Base-by-base conservation (phyloP, 371 early-diverging fungal species). In the Chytridium lagenaria region DNA sequence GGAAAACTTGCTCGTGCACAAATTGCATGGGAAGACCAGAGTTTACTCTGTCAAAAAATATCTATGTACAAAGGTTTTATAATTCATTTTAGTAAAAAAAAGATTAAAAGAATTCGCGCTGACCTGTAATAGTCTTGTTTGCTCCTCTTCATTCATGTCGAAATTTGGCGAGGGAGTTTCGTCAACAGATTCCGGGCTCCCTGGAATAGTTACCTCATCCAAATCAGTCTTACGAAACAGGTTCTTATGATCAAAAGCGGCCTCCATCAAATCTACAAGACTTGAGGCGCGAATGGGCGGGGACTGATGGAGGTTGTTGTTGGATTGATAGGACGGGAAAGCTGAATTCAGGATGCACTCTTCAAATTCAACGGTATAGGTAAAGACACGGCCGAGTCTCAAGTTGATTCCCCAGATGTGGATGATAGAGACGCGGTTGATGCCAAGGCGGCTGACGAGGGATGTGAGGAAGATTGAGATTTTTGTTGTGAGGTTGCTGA, bases 21-120 rank as follows among this genome's bases (percentile, higher is more conserved):
- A 61, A 61, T 34, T 37, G 36, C 37, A 33, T 7, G 7, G 61
- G 61, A 7, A 61, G 5, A 16, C 34, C 12, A 3, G 37, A 7
- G 61, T 61, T 61, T 28, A 66, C 28, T 28, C 40, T 19, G 22
- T 12, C 15, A 40, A 66, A 66, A 44, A 66, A 34, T 33, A 12
- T 61, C 37, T 61, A n/a, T n/a, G 49, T 49, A 30, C 57, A 30
- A 55, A 55, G 57, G 30, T 10, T 15, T 37, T 23, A 49, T 49
- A 10, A 49, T n/a, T 28, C 26, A n/a, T 15, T 30, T 2, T 16
- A n/a, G 10, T 15, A 40, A 40, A 3, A 40, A n/a, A 66, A 38
- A n/a, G 26, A 52, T 12, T 15, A 52, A 26, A 38, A 44, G 10
- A 2, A 37, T 30, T 16, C 2, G 22, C 28, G 22, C 39, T 10